These are phyloP conservation scores for Salix caprea DNA, from an alignment of 345 rosid species.

Conservation along the genomic window DNA sequence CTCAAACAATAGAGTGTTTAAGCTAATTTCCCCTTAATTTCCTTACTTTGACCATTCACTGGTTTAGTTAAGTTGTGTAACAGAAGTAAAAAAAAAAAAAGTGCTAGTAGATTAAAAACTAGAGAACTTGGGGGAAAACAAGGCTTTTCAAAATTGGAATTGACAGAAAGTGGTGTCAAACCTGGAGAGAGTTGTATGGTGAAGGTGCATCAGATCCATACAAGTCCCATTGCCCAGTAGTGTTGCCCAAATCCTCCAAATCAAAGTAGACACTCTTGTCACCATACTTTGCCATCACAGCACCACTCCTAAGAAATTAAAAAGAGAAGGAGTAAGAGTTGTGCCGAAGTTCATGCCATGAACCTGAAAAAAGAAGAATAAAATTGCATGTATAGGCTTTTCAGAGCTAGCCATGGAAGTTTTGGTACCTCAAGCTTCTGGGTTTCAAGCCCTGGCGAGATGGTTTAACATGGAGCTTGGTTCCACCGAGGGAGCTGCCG, in stretches of 20 bases:
- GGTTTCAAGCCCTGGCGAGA: constrained; percentile 50
- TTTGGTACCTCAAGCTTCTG: constrained; percentile 44
- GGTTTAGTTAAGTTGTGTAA: neutral
- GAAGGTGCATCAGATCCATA: constrained; percentile 98
- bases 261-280: constrained; percentile 97
- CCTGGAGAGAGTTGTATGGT: constrained; percentile 93
- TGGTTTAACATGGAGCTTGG: constrained; percentile 67
- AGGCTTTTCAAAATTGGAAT: neutral
- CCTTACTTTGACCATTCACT: neutral
- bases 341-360: neutral
- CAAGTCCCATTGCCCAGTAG: constrained; percentile 94
- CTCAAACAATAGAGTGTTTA: no score
- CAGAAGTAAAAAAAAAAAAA: neutral
- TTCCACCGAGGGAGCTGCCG: constrained; percentile 65
- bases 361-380: neutral
- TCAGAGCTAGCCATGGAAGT: neutral
- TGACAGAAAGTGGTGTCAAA: constrained; percentile 3
- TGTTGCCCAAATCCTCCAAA: constrained; percentile 92
- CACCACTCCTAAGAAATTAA: constrained; percentile 37
- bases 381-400: neutral
- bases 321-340: neutral
- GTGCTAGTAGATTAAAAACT: neutral
- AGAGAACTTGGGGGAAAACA: no score
- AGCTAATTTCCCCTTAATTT: neutral
- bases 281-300: constrained; percentile 84